A percentile compares a stretch with the other conserved stretches of the same genome.
Evolutionary conservation across 768 basidiomycete genomes (phyloP).

Genomic region (Russula griseocarnosa): DNA sequence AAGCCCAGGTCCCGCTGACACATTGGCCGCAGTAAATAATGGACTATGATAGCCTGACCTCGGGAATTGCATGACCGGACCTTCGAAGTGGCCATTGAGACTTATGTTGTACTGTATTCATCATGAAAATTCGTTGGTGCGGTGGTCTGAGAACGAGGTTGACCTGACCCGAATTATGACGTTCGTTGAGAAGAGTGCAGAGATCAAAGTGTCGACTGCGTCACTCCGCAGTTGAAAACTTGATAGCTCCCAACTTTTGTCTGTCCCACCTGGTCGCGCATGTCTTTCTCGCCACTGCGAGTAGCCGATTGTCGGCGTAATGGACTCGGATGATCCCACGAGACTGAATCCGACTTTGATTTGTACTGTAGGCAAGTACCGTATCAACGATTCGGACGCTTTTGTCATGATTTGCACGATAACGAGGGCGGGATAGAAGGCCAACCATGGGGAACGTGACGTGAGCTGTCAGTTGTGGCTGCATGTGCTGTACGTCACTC

Average conservation of each 20-base stretch:
- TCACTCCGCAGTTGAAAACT: too few relatives aligned
- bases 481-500: too few relatives aligned
- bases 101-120: conserved; percentile 34
- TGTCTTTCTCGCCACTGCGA: too few relatives aligned
- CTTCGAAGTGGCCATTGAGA: conserved; percentile 31
- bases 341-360: neutral
- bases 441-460: too few relatives aligned
- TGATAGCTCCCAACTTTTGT: too few relatives aligned
- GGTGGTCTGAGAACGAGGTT: conserved; percentile 16
- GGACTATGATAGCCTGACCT: neutral
- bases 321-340: too few relatives aligned
- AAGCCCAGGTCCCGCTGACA: conserved; percentile 26
- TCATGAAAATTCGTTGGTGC: too few relatives aligned
- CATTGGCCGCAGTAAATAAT: conserved; percentile 6
- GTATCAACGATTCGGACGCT: conserved; percentile 10
- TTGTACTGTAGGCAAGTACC: neutral
- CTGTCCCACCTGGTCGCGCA: too few relatives aligned
- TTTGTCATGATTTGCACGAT: neutral
- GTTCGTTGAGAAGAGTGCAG: conserved; percentile 32
- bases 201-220: conserved; percentile 28
- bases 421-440: neutral
- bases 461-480: too few relatives aligned
- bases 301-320: too few relatives aligned
- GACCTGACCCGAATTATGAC: conserved; percentile 27
- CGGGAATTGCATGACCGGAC: conserved; percentile 26